These are phyloP conservation scores for Hyaloscypha variabilis DNA, from an alignment of 495 filamentous ascomycete species.

Conservation along the genomic window DNA sequence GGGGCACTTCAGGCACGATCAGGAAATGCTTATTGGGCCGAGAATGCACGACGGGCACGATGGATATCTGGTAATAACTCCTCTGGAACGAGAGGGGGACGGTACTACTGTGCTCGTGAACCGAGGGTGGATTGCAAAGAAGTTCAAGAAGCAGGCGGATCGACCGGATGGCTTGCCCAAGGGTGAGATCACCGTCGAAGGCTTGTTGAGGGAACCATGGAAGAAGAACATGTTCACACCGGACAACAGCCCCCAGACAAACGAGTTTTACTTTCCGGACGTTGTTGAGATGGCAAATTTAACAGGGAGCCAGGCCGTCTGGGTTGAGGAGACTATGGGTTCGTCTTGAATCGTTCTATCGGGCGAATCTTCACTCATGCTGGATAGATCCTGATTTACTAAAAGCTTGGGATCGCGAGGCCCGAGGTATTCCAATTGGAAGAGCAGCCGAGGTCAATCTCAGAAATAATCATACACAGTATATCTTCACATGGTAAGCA, in stretches of 20 bases:
- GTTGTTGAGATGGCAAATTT: conserved; percentile 89
- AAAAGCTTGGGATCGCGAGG: conserved; percentile 66
- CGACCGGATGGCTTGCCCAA: conserved; percentile 61
- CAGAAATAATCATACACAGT: conserved; percentile 95
- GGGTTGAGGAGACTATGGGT: conserved; percentile 98
- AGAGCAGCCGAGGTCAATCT: conserved; percentile 88
- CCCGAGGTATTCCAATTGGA: conserved; percentile 91
- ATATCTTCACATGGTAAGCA: conserved; percentile 94
- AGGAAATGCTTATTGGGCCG: conserved; percentile 95
- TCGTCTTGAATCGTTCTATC: conserved; percentile 26
- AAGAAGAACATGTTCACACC: conserved; percentile 98
- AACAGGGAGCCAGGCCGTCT: conserved; percentile 83
- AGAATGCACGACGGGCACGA: conserved; percentile 86
- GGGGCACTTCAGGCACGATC: conserved; percentile 78
- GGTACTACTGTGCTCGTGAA: conserved; percentile 77
- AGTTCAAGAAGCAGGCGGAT: conserved; percentile 61
- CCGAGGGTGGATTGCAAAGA: conserved; percentile 86
- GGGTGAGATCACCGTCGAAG: conserved; percentile 76
- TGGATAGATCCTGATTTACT: conserved; percentile 74
- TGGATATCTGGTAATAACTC: conserved; percentile 89
- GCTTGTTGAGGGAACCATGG: conserved; percentile 85
- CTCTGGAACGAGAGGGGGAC: conserved; percentile 71
- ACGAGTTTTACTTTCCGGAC: conserved; percentile 94
- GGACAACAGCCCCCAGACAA: conserved; percentile 76
- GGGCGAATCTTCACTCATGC: conserved; percentile 10